phyloP scores from a whole-genome alignment of 208 protist genomes.

The Strigomonas culicis region DNA sequence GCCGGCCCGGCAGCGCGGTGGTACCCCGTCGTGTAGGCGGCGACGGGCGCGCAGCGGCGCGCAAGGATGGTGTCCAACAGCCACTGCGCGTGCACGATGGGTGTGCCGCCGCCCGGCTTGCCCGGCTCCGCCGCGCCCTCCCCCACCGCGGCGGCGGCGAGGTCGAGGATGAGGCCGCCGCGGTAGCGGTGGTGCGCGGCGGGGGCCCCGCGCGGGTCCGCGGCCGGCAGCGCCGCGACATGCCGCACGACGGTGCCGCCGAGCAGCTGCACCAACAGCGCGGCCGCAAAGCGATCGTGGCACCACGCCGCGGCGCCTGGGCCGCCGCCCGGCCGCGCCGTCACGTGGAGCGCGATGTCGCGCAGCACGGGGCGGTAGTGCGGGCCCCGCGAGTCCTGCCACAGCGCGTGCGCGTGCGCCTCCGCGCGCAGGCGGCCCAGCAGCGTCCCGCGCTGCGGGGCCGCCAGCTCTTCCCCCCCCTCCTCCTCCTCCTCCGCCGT shows the following conservation, averaged over 20 bases:
- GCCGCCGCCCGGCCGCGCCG: constrained; percentile 18
- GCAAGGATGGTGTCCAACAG: no score
- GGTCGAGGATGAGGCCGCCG: constrained; percentile 19
- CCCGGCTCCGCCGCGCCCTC: constrained; percentile 29
- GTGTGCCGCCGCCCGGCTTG: no score
- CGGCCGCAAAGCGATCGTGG: no score
- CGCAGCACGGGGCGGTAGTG: constrained; percentile 58
- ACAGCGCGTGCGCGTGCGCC: constrained; percentile 19
- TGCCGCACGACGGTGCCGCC: no score
- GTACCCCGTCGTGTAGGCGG: no score
- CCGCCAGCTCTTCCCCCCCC: neutral
- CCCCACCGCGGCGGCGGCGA: constrained; percentile 29
- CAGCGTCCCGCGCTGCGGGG: neutral
- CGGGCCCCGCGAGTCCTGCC: constrained; percentile 37
- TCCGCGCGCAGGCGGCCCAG: neutral
- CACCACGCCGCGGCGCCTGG: neutral
- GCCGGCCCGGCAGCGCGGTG: no score
- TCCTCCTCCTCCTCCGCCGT: neutral
- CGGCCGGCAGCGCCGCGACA: neutral
- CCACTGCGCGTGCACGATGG: no score
- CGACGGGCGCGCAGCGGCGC: no score
- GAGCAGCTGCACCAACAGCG: neutral
- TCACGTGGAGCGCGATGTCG: constrained; percentile 43
- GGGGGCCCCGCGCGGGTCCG: neutral
- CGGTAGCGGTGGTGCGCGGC: neutral